Evolutionary conservation across 2,329 filamentous ascomycete genomes (phyloP).

Genomic region (Pseudogymnoascus sp.): DNA sequence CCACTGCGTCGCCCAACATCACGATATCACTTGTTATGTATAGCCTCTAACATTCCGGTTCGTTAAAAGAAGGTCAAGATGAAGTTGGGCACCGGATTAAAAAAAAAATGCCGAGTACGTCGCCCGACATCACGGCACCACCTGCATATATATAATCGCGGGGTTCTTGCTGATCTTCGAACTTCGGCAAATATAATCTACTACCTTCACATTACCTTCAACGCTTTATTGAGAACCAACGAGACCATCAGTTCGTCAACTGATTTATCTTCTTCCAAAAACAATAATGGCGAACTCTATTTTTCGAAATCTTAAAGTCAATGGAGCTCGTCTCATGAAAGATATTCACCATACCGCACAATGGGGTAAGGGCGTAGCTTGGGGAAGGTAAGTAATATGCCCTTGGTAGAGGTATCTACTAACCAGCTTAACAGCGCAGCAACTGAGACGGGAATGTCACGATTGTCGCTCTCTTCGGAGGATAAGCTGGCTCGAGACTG

Average conservation of each 20-base stretch:
- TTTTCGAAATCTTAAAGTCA: constrained; percentile 39
- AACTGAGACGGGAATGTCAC: constrained; percentile 68
- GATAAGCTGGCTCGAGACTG: constrained; percentile 67
- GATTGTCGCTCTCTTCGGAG: constrained; percentile 60
- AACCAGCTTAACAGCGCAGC: constrained; percentile 30
- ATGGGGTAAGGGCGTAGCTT: constrained; percentile 57
- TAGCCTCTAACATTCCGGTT: not conserved
- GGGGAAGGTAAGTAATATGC: constrained; percentile 52
- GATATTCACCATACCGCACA: constrained; percentile 57
- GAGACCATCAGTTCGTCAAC: not conserved
- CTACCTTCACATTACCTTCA: not conserved
- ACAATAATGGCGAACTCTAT: not conserved
- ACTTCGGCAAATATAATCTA: not conserved
- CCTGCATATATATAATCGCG: not conserved
- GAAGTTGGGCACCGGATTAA: not conserved
- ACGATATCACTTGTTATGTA: not conserved
- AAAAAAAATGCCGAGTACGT: not conserved
- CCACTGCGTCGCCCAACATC: not conserved
- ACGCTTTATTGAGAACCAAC: not conserved
- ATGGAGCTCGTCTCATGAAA: constrained; percentile 50
- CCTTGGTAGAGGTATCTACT: constrained; percentile 5
- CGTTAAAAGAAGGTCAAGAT: not conserved
- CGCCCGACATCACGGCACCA: not conserved
- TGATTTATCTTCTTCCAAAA: not conserved
- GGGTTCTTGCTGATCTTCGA: not conserved